Conservation (phyloP, 192 early-diverging fungal genomes). For the Coemansia sp. region DNA sequence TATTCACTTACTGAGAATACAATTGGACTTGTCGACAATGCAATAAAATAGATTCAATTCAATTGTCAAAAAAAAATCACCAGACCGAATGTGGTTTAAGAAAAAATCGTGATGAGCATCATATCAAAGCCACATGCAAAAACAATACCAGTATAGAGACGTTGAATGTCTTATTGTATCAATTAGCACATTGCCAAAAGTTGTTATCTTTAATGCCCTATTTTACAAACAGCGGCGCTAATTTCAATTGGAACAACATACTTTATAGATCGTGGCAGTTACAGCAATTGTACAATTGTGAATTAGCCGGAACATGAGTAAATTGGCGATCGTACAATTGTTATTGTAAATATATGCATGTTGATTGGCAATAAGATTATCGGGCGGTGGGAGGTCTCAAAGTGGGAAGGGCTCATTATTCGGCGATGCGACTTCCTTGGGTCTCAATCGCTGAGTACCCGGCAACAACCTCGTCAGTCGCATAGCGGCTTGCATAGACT, state of each 20-base stretch:
- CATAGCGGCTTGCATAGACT: constrained; percentile 19
- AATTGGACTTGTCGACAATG: neutral
- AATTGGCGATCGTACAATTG: neutral
- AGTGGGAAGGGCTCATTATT: neutral
- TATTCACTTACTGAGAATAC: neutral
- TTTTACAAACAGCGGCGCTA: neutral
- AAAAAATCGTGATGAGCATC: neutral
- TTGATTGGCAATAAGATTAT: neutral
- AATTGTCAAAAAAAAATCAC: neutral
- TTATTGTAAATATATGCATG: neutral
- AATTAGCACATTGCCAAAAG: neutral
- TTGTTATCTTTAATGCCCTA: neutral
- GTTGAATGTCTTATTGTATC: neutral
- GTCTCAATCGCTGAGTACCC: constrained; percentile 16
- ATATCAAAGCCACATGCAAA: neutral
- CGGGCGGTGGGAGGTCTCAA: neutral
- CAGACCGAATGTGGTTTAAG: neutral
- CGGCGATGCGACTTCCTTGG: neutral
- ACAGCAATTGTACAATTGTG: constrained; percentile 5
- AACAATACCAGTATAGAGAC: neutral
- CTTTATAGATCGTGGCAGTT: neutral
- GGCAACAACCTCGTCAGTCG: constrained; percentile 29
- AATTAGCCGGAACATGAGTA: neutral
- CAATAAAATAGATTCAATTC: neutral
- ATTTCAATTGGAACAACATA: neutral